These are phyloP conservation scores for Trichoderma hamatum DNA, from an alignment of 2,329 filamentous ascomycete genomes.

Conservation along the genomic window DNA sequence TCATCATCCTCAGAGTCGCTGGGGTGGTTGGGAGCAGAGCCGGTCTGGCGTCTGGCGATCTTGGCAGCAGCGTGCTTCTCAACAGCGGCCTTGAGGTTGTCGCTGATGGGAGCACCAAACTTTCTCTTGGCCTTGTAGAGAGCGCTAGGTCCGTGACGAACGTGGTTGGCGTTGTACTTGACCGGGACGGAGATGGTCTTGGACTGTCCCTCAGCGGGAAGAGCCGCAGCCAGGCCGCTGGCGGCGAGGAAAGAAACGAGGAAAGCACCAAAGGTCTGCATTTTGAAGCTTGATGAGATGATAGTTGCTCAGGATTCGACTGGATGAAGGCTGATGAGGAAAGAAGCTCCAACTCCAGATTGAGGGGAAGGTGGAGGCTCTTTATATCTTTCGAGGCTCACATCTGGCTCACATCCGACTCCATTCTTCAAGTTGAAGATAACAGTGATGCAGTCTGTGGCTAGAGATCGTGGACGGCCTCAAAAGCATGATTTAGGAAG, in stretches of 20 bases:
- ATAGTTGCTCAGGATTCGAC: background rate
- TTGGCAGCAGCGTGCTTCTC: background rate
- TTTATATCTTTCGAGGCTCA: conserved; percentile 23
- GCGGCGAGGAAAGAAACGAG: conserved; percentile 31
- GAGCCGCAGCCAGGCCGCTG: conserved; percentile 28
- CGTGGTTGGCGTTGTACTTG: conserved; percentile 25
- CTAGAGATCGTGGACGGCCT: background rate
- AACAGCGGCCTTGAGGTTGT: conserved; percentile 23
- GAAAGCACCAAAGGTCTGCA: conserved; percentile 32
- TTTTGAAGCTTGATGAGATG: conserved; percentile 18
- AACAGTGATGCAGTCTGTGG: background rate
- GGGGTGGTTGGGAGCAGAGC: conserved; percentile 27
- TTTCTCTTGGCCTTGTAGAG: conserved; percentile 31
- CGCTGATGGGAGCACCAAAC: conserved; percentile 26
- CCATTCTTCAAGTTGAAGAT: background rate
- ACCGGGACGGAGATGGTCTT: conserved; percentile 25
- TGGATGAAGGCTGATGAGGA: conserved; percentile 21
- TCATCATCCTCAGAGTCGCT: conserved; percentile 26
- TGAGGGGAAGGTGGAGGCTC: background rate
- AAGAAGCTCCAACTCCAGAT: background rate
- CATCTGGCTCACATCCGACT: too few relatives aligned
- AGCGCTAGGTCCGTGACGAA: conserved; percentile 26
- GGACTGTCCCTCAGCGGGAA: conserved; percentile 22
- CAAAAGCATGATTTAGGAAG: conserved; percentile 26
- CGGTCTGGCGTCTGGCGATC: conserved; percentile 27